Evolutionary conservation across 768 basidiomycete species (phyloP).

Genomic region (Trametes punicea): DNA sequence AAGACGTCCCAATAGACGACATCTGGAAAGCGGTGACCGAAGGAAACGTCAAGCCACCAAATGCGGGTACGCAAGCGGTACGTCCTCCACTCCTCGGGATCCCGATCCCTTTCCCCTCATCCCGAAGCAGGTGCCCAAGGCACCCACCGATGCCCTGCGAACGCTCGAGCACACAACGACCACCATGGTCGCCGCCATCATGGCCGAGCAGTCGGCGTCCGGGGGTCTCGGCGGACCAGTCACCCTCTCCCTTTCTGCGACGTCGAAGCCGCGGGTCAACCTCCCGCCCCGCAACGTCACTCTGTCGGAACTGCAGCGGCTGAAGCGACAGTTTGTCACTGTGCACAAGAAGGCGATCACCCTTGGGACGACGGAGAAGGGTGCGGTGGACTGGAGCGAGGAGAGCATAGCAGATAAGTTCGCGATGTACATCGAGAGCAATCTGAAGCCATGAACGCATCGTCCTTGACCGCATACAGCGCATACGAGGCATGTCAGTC

Average conservation of each 20-base stretch:
- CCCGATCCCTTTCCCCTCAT: neutral
- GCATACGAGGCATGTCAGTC: no score
- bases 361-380: constrained; percentile 75
- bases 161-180: constrained; percentile 78
- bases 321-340: constrained; percentile 88
- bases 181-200: constrained; percentile 65
- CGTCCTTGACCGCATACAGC: neutral
- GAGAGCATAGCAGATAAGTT: constrained; percentile 69
- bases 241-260: constrained; percentile 42
- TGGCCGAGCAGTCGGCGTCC: constrained; percentile 57
- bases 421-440: constrained; percentile 67
- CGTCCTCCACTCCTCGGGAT: constrained; percentile 26
- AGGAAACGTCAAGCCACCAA: constrained; percentile 82
- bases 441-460: constrained; percentile 43
- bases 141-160: constrained; percentile 85
- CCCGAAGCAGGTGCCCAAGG: constrained; percentile 61
- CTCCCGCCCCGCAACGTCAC: constrained; percentile 74
- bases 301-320: constrained; percentile 81
- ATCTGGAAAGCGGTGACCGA: constrained; percentile 83
- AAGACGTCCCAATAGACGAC: constrained; percentile 56
- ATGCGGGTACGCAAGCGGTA: constrained; percentile 75
- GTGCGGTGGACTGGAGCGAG: constrained; percentile 74
- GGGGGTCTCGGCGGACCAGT: constrained; percentile 51
- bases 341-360: constrained; percentile 89
- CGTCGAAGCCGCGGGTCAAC: constrained; percentile 44